Evolutionary conservation across 1,284 basidiomycete genomes (phyloP), one percentile per base, ranked within the genome.

Genomic region (Cerrena zonata): DNA sequence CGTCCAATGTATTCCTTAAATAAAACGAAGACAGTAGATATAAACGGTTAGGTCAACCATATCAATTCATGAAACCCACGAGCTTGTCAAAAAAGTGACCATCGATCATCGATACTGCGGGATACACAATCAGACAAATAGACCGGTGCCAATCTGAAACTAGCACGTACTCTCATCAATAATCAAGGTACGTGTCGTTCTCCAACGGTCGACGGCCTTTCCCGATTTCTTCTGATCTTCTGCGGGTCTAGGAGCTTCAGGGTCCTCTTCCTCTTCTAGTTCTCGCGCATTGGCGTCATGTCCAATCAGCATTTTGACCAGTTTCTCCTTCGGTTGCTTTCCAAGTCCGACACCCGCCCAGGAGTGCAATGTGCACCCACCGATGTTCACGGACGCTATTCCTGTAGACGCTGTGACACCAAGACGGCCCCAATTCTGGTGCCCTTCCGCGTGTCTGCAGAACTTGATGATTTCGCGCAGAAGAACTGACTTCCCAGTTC

Each of bases 311-410:
- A 86, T 92, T 1, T 62, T 73, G 4, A 79, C 77, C 1, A 97
- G 74, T 7, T 79, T 73, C 24, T 86, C 75, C 2, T 79, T 78
- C 1, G 68, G 58, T 51, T 92, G 92, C 11, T 81, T 73, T 0
- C 90, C 95, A 0, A 98, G 70, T 0, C 93, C 94, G 50, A 95
- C 87, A 0, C 94, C 87, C 2, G 89, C 85, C 71, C 94, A 99
- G 2, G 92, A 94, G 66, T 98, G 94, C 18, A 98, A 75, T 0
- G 94, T 98, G 26, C 86, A 80, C 22, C 95, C 94, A 4, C 93
- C 93, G 51, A 98, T 92, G 62, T 97, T 96, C 61, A 93, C 89
- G 0, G 91, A 91, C 1, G 95, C 94, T 55, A 97, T 94, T 27
- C 94, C 94, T 65, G 82, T 84, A 7, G 82, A 82, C 1, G 84